These are phyloP conservation scores for Barnettozyma salicaria DNA, from an alignment of 805 yeast species.

Conservation along the genomic window DNA sequence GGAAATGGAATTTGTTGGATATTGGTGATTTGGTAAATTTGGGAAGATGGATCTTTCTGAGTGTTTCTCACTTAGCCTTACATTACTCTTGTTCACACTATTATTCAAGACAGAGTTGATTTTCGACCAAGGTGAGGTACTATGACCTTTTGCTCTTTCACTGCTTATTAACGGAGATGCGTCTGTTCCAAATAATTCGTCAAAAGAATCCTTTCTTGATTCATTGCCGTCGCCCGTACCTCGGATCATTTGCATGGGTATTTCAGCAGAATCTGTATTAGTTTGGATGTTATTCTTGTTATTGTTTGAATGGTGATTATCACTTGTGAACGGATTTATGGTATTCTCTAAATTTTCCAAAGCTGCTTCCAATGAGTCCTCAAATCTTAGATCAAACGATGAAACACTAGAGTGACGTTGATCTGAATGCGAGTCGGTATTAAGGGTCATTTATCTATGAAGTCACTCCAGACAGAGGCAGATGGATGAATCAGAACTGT, in stretches of 20 bases:
- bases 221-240: slow-evolving; percentile 15
- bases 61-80: slow-evolving; percentile 26
- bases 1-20: slow-evolving; percentile 73
- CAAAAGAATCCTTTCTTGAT: slow-evolving; percentile 25
- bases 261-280: slow-evolving; percentile 30
- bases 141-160: not conserved
- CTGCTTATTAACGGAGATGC: slow-evolving; percentile 13
- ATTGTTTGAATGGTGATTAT: slow-evolving; percentile 10
- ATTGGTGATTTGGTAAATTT: slow-evolving; percentile 33
- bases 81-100: slow-evolving; percentile 10
- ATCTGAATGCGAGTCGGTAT: slow-evolving; percentile 12
- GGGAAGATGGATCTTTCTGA: slow-evolving; percentile 39
- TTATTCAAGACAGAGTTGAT: slow-evolving; percentile 7
- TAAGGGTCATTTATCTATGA: slow-evolving; percentile 24
- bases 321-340: slow-evolving; percentile 28
- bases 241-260: slow-evolving; percentile 29
- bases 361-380: slow-evolving; percentile 60
- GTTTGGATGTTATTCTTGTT: slow-evolving; percentile 23
- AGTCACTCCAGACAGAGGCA: no score
- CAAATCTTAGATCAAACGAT: slow-evolving; percentile 56
- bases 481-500: no score
- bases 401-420: slow-evolving; percentile 31
- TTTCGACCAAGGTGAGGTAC: slow-evolving; percentile 15
- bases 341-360: slow-evolving; percentile 42
- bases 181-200: slow-evolving; percentile 19